phyloP scores from a whole-genome alignment of 2,329 filamentous ascomycete species.

The Alternaria metachromatica region DNA sequence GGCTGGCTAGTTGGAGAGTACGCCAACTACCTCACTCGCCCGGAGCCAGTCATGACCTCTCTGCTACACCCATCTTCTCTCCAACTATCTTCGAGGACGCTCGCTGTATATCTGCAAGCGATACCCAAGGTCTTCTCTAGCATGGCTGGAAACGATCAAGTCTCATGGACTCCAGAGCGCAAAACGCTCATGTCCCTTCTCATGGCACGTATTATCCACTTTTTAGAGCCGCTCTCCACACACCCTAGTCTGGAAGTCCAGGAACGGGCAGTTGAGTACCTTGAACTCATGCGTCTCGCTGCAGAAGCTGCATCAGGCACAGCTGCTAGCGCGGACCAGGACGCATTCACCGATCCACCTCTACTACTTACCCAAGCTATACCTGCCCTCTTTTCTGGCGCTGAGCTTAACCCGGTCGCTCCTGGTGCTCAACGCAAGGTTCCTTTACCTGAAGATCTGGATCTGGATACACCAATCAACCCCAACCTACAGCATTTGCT shows the following conservation, averaged over 20 bases:
- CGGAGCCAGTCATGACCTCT: conserved; percentile 75
- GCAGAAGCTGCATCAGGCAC: conserved; percentile 79
- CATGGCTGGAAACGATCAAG: conserved; percentile 69
- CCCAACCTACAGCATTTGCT: conserved; percentile 73
- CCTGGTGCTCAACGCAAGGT: conserved; percentile 83
- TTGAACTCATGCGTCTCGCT: conserved; percentile 86
- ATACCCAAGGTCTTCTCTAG: conserved; percentile 82
- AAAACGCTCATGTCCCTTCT: conserved; percentile 78
- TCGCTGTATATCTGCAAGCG: conserved; percentile 84
- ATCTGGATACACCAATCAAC: conserved; percentile 84
- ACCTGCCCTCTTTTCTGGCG: conserved; percentile 82
- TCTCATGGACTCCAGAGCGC: conserved; percentile 73
- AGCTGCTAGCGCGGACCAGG: conserved; percentile 61
- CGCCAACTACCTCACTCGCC: conserved; percentile 70
- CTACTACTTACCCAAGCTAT: conserved; percentile 89
- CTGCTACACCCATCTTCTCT: conserved; percentile 72
- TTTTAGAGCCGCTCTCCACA: conserved; percentile 76
- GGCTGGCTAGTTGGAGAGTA: conserved; percentile 93
- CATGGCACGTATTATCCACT: conserved; percentile 80
- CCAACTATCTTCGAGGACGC: conserved; percentile 66
- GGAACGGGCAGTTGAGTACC: conserved; percentile 89
- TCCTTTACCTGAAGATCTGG: conserved; percentile 75
- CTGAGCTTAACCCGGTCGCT: conserved; percentile 92
- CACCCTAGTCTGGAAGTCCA: conserved; percentile 94
- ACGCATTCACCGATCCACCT: conserved; percentile 77